phyloP scores from a whole-genome alignment of 192 early-diverging fungal genomes.

The Spinellus fusiger region DNA sequence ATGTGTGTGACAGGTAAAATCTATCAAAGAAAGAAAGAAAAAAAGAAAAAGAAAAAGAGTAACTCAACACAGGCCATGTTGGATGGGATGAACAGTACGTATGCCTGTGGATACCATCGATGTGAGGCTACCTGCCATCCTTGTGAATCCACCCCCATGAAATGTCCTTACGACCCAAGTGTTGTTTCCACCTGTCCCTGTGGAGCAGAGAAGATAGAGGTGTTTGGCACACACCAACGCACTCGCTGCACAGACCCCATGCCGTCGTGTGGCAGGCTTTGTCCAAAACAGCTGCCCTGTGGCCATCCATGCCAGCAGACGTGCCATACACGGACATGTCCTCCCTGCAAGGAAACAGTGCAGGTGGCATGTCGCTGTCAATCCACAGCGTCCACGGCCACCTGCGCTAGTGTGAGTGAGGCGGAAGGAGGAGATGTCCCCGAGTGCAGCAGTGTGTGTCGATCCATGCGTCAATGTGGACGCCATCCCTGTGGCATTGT shows the following conservation, averaged over 20 bases:
- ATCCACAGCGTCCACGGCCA: conserved; percentile 35
- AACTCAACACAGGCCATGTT: not conserved
- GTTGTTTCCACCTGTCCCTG: conserved; percentile 46
- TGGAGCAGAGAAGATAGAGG: conserved; percentile 34
- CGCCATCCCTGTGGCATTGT: conserved; percentile 58
- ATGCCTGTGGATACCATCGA: conserved; percentile 45
- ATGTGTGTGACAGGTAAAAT: conserved; percentile 41
- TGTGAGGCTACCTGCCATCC: conserved; percentile 54
- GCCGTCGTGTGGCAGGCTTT: conserved; percentile 56
- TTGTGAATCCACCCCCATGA: conserved; percentile 21
- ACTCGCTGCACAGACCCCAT: conserved; percentile 47
- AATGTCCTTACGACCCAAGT: conserved; percentile 50
- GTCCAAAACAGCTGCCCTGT: conserved; percentile 54
- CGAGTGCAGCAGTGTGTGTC: conserved; percentile 59
- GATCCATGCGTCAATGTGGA: conserved; percentile 57
- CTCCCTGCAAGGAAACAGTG: conserved; percentile 49
- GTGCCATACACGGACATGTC: conserved; percentile 62
- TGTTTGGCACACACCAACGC: conserved; percentile 20
- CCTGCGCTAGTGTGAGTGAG: conserved; percentile 39
- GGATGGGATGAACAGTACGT: conserved; percentile 22
- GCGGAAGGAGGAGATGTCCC: conserved; percentile 40
- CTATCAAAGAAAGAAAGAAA: not conserved
- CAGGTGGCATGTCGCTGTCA: conserved; percentile 60
- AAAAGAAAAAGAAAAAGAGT: not conserved
- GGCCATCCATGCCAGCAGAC: conserved; percentile 50